Percentiles rank a stretch among this genome's conserved stretches.
Conservation (phyloP, 1,139 yeast genomes). For the Yamadazyma aaseri region DNA sequence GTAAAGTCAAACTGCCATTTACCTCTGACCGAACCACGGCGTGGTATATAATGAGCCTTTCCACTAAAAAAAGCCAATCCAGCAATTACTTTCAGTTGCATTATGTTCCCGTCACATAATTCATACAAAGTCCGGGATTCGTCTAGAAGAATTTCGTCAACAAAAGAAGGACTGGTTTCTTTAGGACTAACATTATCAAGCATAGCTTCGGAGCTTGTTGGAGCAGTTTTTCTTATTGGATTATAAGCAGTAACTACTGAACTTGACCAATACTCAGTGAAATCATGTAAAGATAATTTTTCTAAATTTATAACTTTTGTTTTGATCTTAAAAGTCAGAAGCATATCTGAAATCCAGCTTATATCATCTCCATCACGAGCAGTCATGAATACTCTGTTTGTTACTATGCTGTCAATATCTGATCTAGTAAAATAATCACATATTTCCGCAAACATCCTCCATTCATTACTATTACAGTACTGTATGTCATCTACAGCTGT, state of each 20-base stretch:
- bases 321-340: neutral
- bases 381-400: neutral
- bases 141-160: constrained; percentile 8
- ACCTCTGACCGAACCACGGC: constrained; percentile 9
- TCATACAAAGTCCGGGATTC: constrained; percentile 6
- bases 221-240: neutral
- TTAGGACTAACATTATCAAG: neutral
- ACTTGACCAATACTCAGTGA: constrained; percentile 14
- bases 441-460: constrained; percentile 29
- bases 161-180: constrained; percentile 1
- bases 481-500: constrained; percentile 51
- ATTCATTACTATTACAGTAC: constrained; percentile 37
- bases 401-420: neutral
- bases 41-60: constrained; percentile 9
- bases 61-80: constrained; percentile 11
- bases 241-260: constrained; percentile 4
- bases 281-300: constrained; percentile 7
- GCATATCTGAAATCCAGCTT: neutral
- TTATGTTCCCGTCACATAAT: constrained; percentile 17
- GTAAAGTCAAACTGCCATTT: constrained; percentile 14
- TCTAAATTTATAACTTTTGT: constrained; percentile 2
- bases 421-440: constrained; percentile 11
- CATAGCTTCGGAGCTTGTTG: constrained; percentile 11
- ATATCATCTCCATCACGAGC: neutral
- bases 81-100: constrained; percentile 15